Evolutionary conservation across 2,329 filamentous ascomycete species (phyloP), one percentile per base, ranked within the genome.

Genomic region (Fusarium chaquense): DNA sequence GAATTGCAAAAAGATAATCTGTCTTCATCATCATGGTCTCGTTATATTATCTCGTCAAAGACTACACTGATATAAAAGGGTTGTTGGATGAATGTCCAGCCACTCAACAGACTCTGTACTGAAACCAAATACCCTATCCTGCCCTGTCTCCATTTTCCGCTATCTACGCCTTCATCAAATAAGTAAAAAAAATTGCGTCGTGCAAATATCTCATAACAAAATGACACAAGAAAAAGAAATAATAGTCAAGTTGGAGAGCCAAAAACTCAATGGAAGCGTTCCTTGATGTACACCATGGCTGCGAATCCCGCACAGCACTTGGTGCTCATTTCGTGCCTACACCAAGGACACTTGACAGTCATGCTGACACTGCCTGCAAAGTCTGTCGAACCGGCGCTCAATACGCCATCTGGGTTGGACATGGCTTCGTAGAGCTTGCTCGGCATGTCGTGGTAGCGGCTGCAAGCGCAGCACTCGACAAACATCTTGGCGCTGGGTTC

Each of bases 341-440:
- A 93, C 91, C 91, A 93, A 11, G 90, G 90, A 76, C 90, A 93
- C 69, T 86, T 87, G 28, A 91, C 87, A 74, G 85, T 87, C 68
- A 89, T 89, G 11, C 84, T 87, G 45, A 90, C 83, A 9, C 85
- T 80, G 2, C 87, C 87, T 43, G 83, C 83, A 44, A 88, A 86
- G 1, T 86, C 86, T 8, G 84, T 77, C 32, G 79, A 77, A 57
- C 82, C 81, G 50, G 73, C 49, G 20, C 84, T 83, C 15, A 90
- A 81, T 15, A 88, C 79, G 6, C 83, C 83, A 47, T 88, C 84
- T 0, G 87, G 87, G 67, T 85, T 85, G 7, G 85, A 85, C 87
- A 90, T 90, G 75, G 86, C 88, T 72, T 89, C 86, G 75, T 90
- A 90, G 24, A 90, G 81, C 58, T 86, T 85, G 52, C 84, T 86